Base-by-base conservation (phyloP, 352 stramenopile genomes). In the Plasmopara muralis region DNA sequence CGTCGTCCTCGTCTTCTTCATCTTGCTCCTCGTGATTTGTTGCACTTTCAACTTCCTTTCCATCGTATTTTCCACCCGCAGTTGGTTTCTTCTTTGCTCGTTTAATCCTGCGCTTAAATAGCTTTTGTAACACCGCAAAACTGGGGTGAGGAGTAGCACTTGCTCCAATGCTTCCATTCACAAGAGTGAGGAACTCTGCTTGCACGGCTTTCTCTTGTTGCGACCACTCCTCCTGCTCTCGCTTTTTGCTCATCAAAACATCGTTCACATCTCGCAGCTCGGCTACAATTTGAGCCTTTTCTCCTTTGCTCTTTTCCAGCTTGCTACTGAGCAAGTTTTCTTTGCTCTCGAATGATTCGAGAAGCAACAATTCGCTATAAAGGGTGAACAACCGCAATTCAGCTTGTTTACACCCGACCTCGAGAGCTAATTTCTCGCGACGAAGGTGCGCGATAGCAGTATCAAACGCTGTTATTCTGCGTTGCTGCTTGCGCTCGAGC, bases 81-180 rank as follows among this genome's bases (percentile, higher is more conserved):
- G 30, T 45, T 3, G 51, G 55, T 38, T 83, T 79, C 61, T 93
- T 93, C 70, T 97, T 97, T 2, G 70, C 56, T 6, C 91, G 70
- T 53, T 97, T 97, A 49, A 97, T 88, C 48, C 95, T 95, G 46
- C 89, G 84, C 47, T 83, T 85, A 61, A 96, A 97, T 28, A 97
- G 86, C 68, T 96, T 95, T 31, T 93, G 77, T 20, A 97, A 59
- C 34, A 67, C 70, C 9, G 69, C 55, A 47, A 88, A 81, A 45
- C 72, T 87, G 14, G 80, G 70, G 38, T 95, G 84, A 29, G 68
- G 54, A 46, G 66, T 56, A 1, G 53, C 43, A 35, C 43, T 57
- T 14, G 83, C 53, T 30, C 72, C 51, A 0, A 46, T 3, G 3
- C 85, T 67, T 20, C 88, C 72, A 47, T 92, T 88, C 9, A 90